Conservation (phyloP, 2,329 filamentous ascomycete genomes). For the Diatrype stigma region DNA sequence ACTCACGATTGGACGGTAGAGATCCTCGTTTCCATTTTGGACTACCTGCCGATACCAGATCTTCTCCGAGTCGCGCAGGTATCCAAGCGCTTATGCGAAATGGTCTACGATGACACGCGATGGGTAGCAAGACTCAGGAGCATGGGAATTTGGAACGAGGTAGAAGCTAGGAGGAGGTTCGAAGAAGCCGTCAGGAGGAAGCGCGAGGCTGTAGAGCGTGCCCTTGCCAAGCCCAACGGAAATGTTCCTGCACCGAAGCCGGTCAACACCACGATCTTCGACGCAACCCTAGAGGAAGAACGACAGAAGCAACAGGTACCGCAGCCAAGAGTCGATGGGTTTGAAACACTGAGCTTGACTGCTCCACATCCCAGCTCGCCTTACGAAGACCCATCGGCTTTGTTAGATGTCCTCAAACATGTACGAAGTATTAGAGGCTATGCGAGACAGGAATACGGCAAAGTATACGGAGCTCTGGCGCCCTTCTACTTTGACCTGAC, state of each 20-base stretch:
- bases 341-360: constrained; percentile 68
- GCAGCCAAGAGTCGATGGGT: constrained; percentile 55
- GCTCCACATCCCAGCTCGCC: constrained; percentile 38
- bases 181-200: constrained; percentile 65
- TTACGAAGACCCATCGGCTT: constrained; percentile 55
- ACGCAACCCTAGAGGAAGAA: constrained; percentile 65
- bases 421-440: constrained; percentile 77
- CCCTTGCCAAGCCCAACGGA: constrained; percentile 2
- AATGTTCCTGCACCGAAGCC: constrained; percentile 17
- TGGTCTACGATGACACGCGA: constrained; percentile 97
- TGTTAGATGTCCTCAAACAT: constrained; percentile 65
- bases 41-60: constrained; percentile 82
- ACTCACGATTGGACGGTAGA: constrained; percentile 45
- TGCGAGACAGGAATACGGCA: constrained; percentile 86
- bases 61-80: constrained; percentile 80
- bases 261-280: constrained; percentile 63
- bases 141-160: constrained; percentile 91
- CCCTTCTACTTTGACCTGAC: constrained; percentile 86
- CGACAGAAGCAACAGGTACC: constrained; percentile 34
- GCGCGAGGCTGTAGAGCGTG: constrained; percentile 48
- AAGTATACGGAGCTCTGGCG: constrained; percentile 80
- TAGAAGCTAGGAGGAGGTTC: constrained; percentile 74
- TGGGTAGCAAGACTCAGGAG: constrained; percentile 84
- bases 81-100: constrained; percentile 85
- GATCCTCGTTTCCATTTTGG: constrained; percentile 81